Evolutionary conservation across 441 rosid species (phyloP).

Genomic region (Capsella rubella): DNA sequence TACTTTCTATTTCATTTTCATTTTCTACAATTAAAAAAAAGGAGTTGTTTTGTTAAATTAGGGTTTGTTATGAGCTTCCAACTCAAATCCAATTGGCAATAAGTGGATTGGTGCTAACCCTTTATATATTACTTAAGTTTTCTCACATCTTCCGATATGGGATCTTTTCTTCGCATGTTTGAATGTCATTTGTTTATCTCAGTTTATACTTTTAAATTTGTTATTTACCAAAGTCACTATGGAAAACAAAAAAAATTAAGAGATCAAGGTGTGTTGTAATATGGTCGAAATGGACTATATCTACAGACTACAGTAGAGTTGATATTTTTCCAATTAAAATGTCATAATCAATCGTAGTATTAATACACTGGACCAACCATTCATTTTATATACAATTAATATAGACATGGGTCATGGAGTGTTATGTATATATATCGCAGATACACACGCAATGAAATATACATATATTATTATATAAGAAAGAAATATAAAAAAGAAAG

Average conservation of each 20-base stretch:
- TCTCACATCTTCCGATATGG: no score
- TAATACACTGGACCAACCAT: constrained; percentile 47
- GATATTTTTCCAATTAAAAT: constrained; percentile 33
- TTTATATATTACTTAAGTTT: no score
- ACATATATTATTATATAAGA: background rate
- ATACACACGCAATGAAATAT: constrained; percentile 31
- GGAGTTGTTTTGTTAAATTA: no score
- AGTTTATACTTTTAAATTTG: background rate
- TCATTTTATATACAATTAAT: constrained; percentile 36
- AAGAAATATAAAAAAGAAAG: background rate
- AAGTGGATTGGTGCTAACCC: no score
- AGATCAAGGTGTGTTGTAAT: background rate
- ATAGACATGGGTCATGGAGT: constrained; percentile 41
- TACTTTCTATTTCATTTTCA: no score
- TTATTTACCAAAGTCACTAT: background rate
- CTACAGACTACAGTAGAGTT: constrained; percentile 5
- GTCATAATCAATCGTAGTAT: constrained; percentile 38
- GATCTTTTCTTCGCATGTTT: no score
- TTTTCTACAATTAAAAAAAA: no score
- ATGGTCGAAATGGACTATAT: constrained; percentile 18
- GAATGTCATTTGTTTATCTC: no score
- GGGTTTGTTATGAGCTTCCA: no score
- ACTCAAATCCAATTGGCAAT: no score
- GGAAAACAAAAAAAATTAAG: no score
- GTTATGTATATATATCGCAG: constrained; percentile 25